Percentiles rank a stretch among this genome's conserved stretches.
phyloP scores from a whole-genome alignment of 768 basidiomycete genomes.

The Boletales sp. region DNA sequence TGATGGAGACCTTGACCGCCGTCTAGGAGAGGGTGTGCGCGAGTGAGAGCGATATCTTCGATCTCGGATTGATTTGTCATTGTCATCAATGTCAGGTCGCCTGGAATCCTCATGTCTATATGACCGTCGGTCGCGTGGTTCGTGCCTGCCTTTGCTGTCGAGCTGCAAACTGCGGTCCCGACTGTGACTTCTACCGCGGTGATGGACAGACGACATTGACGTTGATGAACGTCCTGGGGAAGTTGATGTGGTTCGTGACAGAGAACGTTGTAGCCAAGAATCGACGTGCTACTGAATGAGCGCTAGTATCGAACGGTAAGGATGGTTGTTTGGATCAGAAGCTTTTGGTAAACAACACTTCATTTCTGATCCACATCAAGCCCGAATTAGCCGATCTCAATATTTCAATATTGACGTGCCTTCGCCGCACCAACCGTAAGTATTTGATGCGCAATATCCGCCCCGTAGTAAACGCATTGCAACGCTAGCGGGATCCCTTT shows the following conservation, averaged over 20 bases:
- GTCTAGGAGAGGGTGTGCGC: conserved; percentile 18
- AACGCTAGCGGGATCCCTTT: not conserved
- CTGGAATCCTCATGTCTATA: conserved; percentile 13
- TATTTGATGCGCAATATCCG: conserved; percentile 25
- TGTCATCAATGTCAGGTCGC: conserved; percentile 7
- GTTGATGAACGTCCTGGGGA: not conserved
- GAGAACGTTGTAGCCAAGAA: not conserved
- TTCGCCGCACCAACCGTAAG: conserved; percentile 3
- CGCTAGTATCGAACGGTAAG: not conserved
- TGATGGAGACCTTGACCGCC: conserved; percentile 26
- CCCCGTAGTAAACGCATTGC: conserved; percentile 22
- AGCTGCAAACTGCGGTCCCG: conserved; percentile 12
- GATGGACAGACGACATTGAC: conserved; percentile 20
- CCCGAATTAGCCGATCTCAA: conserved; percentile 20
- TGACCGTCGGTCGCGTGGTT: conserved; percentile 18
- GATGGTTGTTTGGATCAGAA: conserved; percentile 27
- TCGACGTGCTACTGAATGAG: not conserved
- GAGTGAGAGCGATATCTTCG: conserved; percentile 19
- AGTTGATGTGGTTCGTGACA: not conserved
- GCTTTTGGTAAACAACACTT: conserved; percentile 27
- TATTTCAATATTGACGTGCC: conserved; percentile 6
- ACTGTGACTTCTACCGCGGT: conserved; percentile 22
- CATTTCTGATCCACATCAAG: conserved; percentile 13
- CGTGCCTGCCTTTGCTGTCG: conserved; percentile 15
- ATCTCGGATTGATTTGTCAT: conserved; percentile 3